Base-by-base conservation (phyloP, 2,329 filamentous ascomycete species). In the Septoria petroselini region DNA sequence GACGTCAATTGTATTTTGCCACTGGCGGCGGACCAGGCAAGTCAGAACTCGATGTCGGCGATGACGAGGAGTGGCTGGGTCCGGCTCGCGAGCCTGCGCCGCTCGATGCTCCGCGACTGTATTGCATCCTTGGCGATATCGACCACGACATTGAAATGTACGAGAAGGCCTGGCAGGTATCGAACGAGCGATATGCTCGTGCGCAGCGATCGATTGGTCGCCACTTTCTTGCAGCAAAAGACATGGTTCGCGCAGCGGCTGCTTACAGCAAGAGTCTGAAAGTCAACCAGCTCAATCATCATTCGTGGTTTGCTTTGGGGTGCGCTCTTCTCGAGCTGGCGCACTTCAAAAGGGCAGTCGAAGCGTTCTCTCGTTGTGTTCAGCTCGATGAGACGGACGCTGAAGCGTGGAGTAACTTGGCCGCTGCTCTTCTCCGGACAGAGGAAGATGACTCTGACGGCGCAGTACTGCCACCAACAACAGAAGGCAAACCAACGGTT, bases 381-480 rank as follows among this genome's bases (percentile, higher is more conserved):
- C 83, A 87, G 58, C 78, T 88, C 8, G 93, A 95, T 40, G 91
- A 94, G 19, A 84, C 85, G 44, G 91, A 96, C 64, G 91, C 91
- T 0, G 83, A 95, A 64, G 89, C 88, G 0, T 98, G 93, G 89
- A 94, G 87, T 62, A 98, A 98, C 65, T 78, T 98, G 17, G 93
- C 91, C 0, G 90, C 86, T 1, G 85, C 91, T 0, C 77, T 97
- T 1, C 80, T 88, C 11, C 55, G 58, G 7, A 61, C 54, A 18
- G 61, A 62, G 19, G 57, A 62, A 41, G 52, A 52, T 2, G 49
- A 58, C 5, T 48, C 46, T 21, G 46, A 42, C n/a, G 27, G 4
- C 48, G 43, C 0, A 27, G 23, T 27, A 41, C 43, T n/a, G 2
- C 17, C 31, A 12, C 15, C 43, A 7, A 34, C 14, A 7, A 48